Evolutionary conservation across 257 asterid genomes (phyloP).

Genomic region (Verbascum thapsus): DNA sequence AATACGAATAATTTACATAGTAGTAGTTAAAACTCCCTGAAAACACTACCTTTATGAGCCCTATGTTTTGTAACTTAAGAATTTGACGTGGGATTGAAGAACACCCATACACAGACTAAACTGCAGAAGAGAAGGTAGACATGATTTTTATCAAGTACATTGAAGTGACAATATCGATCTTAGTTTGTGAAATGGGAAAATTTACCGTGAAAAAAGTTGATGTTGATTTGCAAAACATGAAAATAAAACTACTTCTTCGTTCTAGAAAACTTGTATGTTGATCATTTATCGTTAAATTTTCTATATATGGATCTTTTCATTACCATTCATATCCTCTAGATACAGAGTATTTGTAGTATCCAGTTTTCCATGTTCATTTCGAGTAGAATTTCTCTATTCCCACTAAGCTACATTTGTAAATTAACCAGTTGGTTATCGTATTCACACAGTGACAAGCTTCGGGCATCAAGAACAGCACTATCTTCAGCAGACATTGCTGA

Average conservation of each 20-base stretch:
- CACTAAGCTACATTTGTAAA: not conserved
- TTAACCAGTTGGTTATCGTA: not conserved
- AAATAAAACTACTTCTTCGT: not conserved
- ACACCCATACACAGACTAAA: no score
- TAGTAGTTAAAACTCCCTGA: no score
- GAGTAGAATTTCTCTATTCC: not conserved
- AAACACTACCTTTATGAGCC: no score
- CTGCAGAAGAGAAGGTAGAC: no score
- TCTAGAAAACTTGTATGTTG: not conserved
- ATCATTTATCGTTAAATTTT: not conserved
- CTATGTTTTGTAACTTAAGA: no score
- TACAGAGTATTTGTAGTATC: not conserved
- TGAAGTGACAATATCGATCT: no score
- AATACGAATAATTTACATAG: no score
- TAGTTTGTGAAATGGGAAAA: no score
- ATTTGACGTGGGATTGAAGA: no score
- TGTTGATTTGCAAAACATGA: not conserved
- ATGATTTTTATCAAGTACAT: no score
- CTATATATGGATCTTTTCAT: not conserved
- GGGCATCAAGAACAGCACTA: constrained; percentile 83
- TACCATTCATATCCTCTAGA: not conserved
- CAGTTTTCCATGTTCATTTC: not conserved
- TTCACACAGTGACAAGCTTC: constrained; percentile 74
- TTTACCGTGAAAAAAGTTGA: not conserved
- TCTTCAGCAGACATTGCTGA: constrained; percentile 76